These are phyloP conservation scores for Oenanthe sinensis DNA, from an alignment of 129 eudicot species.

Conservation along the genomic window DNA sequence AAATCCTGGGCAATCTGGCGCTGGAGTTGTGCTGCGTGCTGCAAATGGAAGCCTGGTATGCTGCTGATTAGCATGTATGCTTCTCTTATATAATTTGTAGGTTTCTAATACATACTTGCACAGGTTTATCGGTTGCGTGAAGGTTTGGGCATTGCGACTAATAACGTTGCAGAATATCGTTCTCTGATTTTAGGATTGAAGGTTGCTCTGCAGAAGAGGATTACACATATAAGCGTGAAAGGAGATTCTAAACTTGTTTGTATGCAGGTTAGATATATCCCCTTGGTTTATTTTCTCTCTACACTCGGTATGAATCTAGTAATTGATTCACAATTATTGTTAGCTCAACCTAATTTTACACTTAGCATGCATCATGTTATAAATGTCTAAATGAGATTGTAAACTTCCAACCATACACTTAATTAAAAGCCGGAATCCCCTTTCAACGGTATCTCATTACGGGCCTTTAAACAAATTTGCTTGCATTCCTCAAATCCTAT, in stretches of 20 bases:
- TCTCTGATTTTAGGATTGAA: slow-evolving; percentile 69
- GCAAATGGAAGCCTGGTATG: slow-evolving; percentile 76
- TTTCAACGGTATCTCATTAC: not conserved
- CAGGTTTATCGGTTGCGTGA: slow-evolving; percentile 76
- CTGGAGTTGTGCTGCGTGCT: slow-evolving; percentile 75
- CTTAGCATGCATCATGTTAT: not conserved
- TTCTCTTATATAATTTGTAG: not conserved
- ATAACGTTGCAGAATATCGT: slow-evolving; percentile 85
- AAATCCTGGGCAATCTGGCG: slow-evolving; percentile 98
- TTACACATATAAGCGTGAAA: slow-evolving; percentile 52
- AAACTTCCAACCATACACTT: not conserved
- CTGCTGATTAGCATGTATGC: not conserved
- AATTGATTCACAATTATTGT: not conserved
- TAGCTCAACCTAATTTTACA: not conserved
- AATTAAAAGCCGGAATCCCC: not conserved
- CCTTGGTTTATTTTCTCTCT: not conserved
- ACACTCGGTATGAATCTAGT: not conserved
- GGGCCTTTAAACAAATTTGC: not conserved
- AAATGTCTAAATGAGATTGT: not conserved
- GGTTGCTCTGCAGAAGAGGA: slow-evolving; percentile 67
- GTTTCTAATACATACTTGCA: slow-evolving; percentile 12
- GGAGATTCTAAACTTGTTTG: slow-evolving; percentile 95
- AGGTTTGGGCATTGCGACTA: slow-evolving; percentile 76
- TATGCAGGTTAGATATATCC: slow-evolving; percentile 51
- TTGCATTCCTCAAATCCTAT: not conserved